These are phyloP conservation scores for Backusella macrospora DNA, from an alignment of 192 early-diverging fungal species.

Conservation along the genomic window DNA sequence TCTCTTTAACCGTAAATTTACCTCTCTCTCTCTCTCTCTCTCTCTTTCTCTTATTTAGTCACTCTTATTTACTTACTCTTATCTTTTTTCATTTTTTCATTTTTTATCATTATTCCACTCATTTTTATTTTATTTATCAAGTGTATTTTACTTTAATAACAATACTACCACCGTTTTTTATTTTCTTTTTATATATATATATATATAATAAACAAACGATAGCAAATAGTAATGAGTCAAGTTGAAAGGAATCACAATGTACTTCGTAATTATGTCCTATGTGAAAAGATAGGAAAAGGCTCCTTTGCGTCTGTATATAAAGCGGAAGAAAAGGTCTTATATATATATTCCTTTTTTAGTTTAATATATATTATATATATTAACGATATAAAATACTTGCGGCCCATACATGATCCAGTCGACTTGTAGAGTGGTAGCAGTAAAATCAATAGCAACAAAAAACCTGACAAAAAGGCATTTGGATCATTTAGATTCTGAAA, in stretches of 20 bases:
- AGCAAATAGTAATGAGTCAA: background rate
- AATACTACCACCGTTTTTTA: background rate
- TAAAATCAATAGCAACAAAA: slow-evolving; percentile 88
- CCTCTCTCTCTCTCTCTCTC: background rate
- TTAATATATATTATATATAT: slow-evolving; percentile 18
- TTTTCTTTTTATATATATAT: background rate
- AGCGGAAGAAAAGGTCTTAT: slow-evolving; percentile 64
- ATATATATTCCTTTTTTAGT: background rate
- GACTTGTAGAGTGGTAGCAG: slow-evolving; percentile 63
- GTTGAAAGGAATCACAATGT: slow-evolving; percentile 10
- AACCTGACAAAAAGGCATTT: slow-evolving; percentile 90
- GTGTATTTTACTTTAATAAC: background rate
- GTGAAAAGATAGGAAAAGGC: slow-evolving; percentile 89
- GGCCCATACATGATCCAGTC: background rate
- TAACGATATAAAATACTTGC: background rate
- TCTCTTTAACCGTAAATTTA: background rate
- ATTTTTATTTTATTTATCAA: background rate
- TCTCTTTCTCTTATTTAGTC: background rate
- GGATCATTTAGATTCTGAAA: slow-evolving; percentile 95
- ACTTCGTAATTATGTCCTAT: slow-evolving; percentile 48
- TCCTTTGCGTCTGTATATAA: slow-evolving; percentile 95
- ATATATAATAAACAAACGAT: background rate
- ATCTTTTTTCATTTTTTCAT: background rate
- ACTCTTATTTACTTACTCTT: background rate
- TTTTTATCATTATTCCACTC: background rate